phyloP scores from a whole-genome alignment of 148 eudicot species.

The Tetragonia tetragonoides region DNA sequence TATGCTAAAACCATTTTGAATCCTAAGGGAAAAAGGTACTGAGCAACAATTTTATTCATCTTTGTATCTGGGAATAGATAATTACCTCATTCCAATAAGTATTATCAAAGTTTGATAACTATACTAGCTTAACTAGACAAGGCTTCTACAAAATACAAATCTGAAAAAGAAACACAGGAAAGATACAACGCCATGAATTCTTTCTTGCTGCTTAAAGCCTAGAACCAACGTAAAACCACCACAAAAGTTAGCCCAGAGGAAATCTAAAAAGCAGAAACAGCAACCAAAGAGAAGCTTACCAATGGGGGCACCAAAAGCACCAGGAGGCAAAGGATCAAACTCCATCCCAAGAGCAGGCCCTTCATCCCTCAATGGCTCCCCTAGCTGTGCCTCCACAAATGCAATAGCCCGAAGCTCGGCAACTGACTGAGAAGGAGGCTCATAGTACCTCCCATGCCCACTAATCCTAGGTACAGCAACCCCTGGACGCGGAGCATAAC shows the following conservation, averaged over 20 bases:
- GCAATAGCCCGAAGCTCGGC: constrained; percentile 67
- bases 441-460: constrained; percentile 52
- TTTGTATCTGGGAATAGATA: no score
- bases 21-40: not conserved
- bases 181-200: not conserved
- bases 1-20: not conserved
- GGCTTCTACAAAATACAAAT: not conserved
- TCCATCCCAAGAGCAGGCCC: constrained; percentile 95
- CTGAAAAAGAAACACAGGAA: not conserved
- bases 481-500: constrained; percentile 43
- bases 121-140: not conserved
- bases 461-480: constrained; percentile 57
- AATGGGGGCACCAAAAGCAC: constrained; percentile 95
- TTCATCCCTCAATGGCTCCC: constrained; percentile 82
- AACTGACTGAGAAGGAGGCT: constrained; percentile 52
- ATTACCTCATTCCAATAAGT: not conserved
- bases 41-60: not conserved
- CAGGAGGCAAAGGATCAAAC: constrained; percentile 98
- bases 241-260: not conserved
- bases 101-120: not conserved
- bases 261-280: not conserved
- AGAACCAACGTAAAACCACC: not conserved
- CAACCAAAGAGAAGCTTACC: constrained; percentile 38
- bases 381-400: constrained; percentile 82
- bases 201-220: not conserved